Conservation (phyloP, 768 basidiomycete species). For the Neoboletus subvelutipes region DNA sequence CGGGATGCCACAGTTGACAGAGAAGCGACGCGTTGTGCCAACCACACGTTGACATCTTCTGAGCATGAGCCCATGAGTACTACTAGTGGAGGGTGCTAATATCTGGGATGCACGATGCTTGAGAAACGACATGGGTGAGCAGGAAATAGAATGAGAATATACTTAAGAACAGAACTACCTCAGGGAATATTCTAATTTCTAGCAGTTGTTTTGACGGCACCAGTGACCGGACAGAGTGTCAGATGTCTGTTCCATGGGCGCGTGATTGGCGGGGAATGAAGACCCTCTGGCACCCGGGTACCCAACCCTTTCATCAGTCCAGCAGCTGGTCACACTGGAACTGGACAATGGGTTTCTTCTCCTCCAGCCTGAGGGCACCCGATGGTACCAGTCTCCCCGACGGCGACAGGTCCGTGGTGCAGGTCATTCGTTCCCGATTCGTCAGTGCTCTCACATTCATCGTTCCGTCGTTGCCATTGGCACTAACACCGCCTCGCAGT, state of each 20-base stretch:
- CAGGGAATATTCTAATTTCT: not conserved
- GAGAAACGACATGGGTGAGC: slow-evolving; percentile 13
- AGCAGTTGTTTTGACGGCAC: slow-evolving; percentile 2
- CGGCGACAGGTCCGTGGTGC: slow-evolving; percentile 48
- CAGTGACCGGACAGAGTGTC: slow-evolving; percentile 25
- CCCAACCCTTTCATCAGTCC: not conserved
- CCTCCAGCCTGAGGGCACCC: slow-evolving; percentile 24
- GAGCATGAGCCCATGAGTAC: not conserved
- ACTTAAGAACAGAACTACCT: not conserved
- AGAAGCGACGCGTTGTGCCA: slow-evolving; percentile 9
- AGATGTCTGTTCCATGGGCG: slow-evolving; percentile 19
- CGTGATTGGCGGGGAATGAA: slow-evolving; percentile 2
- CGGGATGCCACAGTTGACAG: slow-evolving; percentile 49
- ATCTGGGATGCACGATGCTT: not conserved
- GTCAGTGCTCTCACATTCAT: slow-evolving; percentile 40
- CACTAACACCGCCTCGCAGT: slow-evolving; percentile 35
- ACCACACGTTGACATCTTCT: not conserved
- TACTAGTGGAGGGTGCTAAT: not conserved
- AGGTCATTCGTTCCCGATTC: slow-evolving; percentile 61
- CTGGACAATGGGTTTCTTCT: slow-evolving; percentile 34
- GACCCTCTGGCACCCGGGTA: slow-evolving; percentile 24
- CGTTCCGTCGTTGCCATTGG: slow-evolving; percentile 1
- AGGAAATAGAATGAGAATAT: not conserved
- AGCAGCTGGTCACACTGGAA: not conserved
- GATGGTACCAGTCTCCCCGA: slow-evolving; percentile 19